These are phyloP conservation scores for Alternaria conjuncta DNA, from an alignment of 2,329 filamentous ascomycete genomes.

Conservation along the genomic window DNA sequence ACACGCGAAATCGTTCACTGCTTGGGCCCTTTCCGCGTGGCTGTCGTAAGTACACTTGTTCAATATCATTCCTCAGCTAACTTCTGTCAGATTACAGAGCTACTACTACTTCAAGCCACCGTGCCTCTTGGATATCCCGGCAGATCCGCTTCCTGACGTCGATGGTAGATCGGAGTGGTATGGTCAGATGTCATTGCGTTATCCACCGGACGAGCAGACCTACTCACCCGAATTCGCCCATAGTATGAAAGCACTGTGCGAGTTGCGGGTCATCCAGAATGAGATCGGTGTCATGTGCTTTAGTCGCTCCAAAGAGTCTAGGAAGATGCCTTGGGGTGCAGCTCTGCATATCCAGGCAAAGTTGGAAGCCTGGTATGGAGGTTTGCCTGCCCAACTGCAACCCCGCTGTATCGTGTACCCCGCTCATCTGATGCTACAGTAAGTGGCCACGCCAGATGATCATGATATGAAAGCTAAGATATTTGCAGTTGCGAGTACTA, in stretches of 20 bases:
- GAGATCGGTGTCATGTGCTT: conserved; percentile 10
- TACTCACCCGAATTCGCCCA: conserved; percentile 8
- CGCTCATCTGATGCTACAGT: conserved; percentile 19
- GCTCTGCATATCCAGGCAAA: conserved; percentile 4
- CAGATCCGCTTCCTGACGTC: conserved; percentile 16
- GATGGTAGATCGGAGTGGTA: conserved; percentile 20
- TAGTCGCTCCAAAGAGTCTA: background rate
- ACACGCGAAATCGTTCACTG: conserved; percentile 14
- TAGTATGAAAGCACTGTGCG: conserved; percentile 11
- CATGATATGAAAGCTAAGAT: background rate
- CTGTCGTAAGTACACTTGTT: background rate
- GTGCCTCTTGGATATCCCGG: conserved; percentile 3
- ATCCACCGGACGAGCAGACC: background rate
- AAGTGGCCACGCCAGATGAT: background rate
- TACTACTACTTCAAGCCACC: conserved; percentile 19
- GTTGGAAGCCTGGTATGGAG: conserved; percentile 13
- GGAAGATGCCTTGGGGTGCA: conserved; percentile 7
- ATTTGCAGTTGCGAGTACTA: background rate
- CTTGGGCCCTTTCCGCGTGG: conserved; percentile 15
- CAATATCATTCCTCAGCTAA: background rate
- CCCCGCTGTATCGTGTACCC: conserved; percentile 13
- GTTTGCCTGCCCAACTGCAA: conserved; percentile 4
- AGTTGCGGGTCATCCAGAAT: conserved; percentile 17
- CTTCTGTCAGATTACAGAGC: background rate
- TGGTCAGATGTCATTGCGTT: conserved; percentile 13